Base-by-base conservation (phyloP, 2,329 filamentous ascomycete genomes). In the Pyrenochaeta sp. region DNA sequence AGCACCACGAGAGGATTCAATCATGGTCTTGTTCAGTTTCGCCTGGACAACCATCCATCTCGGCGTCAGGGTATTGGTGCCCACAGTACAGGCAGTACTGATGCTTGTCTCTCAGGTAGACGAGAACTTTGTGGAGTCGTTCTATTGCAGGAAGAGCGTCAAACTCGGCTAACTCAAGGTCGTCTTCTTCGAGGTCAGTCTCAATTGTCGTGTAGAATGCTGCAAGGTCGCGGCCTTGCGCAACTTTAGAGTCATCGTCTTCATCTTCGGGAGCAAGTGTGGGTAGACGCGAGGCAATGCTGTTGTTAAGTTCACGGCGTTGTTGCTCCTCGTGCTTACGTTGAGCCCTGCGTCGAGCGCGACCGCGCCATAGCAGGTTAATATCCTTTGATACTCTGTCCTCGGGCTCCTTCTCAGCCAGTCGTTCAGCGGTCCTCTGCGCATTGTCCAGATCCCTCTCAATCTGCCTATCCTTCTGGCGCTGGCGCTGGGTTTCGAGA, bases 81-180 rank as follows among this genome's bases (percentile, higher is more conserved):
- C 96, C 97, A 73, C 94, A 99, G 89, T 92, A 99, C 68, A 96
- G 96, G 74, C 94, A 99, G 68, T 99, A 99, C 30, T 79, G 73
- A 63, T 90, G 83, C 63, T 81, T 81, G 35, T 84, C 77, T 24
- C 94, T 81, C 40, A 99, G 70, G 70, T 89, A 85, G 13, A 74
- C 68, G 7, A 96, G 80, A 10, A 95, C 70, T 56, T 77, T 83
- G 7, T 76, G 73, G 50, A 97, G 72, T 54, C 84, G 82, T 59
- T 95, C 87, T 1, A 75, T 74, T 2, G 84, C 77, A 15, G 85
- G 81, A 30, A 93, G 74, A 2, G 80, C 81, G 61, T 91, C 85
- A 60, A 96, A 96, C 43, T 83, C 86, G 19, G 92, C 86, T 44
- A 97, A 73, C 67, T 96, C 91, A 4, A 80, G 67, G 59, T 96